Evolutionary conservation across 2,329 filamentous ascomycete genomes (phyloP).

Genomic region (Aspergillus sp.): DNA sequence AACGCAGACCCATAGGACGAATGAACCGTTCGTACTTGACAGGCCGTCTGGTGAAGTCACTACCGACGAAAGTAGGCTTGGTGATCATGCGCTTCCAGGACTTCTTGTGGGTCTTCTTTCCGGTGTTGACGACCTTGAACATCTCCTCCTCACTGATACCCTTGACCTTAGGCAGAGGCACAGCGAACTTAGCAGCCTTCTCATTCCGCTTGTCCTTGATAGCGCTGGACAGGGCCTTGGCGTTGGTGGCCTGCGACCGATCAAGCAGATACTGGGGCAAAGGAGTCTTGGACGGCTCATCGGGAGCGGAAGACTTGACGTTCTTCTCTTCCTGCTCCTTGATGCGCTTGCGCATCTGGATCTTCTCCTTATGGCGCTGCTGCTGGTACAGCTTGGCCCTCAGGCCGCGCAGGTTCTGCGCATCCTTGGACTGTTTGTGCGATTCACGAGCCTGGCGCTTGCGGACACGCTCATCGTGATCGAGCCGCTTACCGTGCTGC

Average conservation of each 20-base stretch:
- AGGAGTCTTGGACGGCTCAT: conserved; percentile 74
- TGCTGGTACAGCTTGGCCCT: conserved; percentile 91
- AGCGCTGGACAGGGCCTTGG: conserved; percentile 75
- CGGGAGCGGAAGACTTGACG: conserved; percentile 78
- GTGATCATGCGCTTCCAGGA: conserved; percentile 67
- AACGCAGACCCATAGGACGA: conserved; percentile 73
- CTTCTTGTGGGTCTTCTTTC: conserved; percentile 92
- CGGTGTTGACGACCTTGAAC: conserved; percentile 95
- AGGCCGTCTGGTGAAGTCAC: conserved; percentile 83
- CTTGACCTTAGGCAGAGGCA: conserved; percentile 90
- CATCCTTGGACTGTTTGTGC: conserved; percentile 84
- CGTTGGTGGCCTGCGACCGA: conserved; percentile 67
- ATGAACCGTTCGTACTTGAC: conserved; percentile 77
- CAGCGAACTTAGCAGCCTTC: conserved; percentile 90
- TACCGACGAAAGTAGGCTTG: conserved; percentile 86
- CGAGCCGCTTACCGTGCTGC: conserved; percentile 63
- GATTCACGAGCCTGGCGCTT: conserved; percentile 87
- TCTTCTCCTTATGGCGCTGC: conserved; percentile 95
- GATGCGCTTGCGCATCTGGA: conserved; percentile 94
- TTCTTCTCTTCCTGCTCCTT: conserved; percentile 94
- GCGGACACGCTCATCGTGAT: conserved; percentile 84
- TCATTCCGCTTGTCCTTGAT: conserved; percentile 96
- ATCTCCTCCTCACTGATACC: conserved; percentile 95
- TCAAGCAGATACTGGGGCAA: conserved; percentile 93
- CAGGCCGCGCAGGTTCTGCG: conserved; percentile 89